These are phyloP conservation scores for Silybum marianum DNA, from an alignment of 129 eudicot species.

Conservation along the genomic window DNA sequence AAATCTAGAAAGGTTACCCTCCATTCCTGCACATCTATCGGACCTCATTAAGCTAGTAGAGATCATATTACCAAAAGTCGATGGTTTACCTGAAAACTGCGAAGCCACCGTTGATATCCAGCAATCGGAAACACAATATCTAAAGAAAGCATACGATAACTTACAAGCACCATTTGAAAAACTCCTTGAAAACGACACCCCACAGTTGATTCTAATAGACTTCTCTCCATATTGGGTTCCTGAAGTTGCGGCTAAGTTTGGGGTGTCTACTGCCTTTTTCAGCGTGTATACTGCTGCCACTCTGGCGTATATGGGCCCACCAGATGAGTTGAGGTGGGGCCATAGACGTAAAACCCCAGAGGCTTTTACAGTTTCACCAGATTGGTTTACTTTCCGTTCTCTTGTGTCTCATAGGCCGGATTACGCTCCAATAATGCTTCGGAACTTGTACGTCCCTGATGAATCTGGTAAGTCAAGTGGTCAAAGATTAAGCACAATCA, in stretches of 20 bases:
- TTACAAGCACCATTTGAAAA: constrained; percentile 36
- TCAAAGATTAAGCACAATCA: constrained; percentile 39
- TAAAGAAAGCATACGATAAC: constrained; percentile 49
- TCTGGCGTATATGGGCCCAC: constrained; percentile 49
- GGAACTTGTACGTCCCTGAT: constrained; percentile 29
- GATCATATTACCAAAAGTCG: constrained; percentile 44
- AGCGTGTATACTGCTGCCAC: constrained; percentile 54
- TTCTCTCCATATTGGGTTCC: constrained; percentile 47
- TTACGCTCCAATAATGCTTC: constrained; percentile 35
- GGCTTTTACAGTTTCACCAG: constrained; percentile 33
- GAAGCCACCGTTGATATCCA: constrained; percentile 63
- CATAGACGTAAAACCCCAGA: constrained; percentile 33
- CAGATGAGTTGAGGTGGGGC: constrained; percentile 43
- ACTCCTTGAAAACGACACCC: constrained; percentile 33
- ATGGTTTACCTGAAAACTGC: constrained; percentile 48
- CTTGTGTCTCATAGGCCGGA: constrained; percentile 38
- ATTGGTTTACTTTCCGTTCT: constrained; percentile 46
- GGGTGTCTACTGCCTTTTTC: constrained; percentile 47
- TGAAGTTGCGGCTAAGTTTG: constrained; percentile 45
- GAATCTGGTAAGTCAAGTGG: constrained; percentile 45
- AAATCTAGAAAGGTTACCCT: constrained; percentile 54
- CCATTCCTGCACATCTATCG: constrained; percentile 42
- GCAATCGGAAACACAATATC: constrained; percentile 40
- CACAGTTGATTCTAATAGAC: constrained; percentile 52
- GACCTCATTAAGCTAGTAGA: constrained; percentile 34